These are phyloP conservation scores for Apiotrichum domesticum DNA, from an alignment of 1,284 basidiomycete genomes.

Conservation along the genomic window DNA sequence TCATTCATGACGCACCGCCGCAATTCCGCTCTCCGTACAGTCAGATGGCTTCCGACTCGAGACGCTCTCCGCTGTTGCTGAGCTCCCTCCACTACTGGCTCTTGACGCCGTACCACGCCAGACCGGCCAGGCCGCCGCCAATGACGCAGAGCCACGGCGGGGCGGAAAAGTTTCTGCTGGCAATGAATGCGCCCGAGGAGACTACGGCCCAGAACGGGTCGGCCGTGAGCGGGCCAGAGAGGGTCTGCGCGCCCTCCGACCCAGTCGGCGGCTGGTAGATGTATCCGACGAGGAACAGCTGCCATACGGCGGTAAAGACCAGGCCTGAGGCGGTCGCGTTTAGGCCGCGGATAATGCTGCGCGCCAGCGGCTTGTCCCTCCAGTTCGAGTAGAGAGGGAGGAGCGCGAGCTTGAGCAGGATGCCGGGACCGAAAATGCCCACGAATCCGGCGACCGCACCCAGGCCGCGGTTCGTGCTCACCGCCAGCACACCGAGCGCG, in stretches of 20 bases:
- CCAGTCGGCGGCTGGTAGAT: slow-evolving; percentile 39
- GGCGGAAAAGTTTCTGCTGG: slow-evolving; percentile 39
- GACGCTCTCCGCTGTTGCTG: no score
- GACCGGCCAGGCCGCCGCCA: slow-evolving; percentile 43
- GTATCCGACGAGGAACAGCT: slow-evolving; percentile 48
- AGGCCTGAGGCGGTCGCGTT: slow-evolving; percentile 56
- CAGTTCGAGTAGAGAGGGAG: slow-evolving; percentile 53
- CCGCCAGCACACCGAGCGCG: slow-evolving; percentile 53
- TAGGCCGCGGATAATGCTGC: slow-evolving; percentile 52
- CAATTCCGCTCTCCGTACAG: no score
- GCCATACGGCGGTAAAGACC: slow-evolving; percentile 55
- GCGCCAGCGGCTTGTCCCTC: slow-evolving; percentile 47
- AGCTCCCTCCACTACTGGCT: neutral
- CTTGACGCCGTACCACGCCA: slow-evolving; percentile 48
- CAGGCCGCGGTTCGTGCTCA: slow-evolving; percentile 38
- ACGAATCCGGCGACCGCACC: slow-evolving; percentile 53
- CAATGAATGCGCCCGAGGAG: slow-evolving; percentile 37
- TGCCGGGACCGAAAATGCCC: slow-evolving; percentile 53
- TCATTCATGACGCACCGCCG: no score
- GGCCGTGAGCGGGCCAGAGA: slow-evolving; percentile 40
- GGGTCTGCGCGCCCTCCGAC: slow-evolving; percentile 16
- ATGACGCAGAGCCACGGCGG: slow-evolving; percentile 46
- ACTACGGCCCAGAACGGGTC: slow-evolving; percentile 51
- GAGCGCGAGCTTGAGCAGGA: slow-evolving; percentile 53
- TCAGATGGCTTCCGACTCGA: no score